Conservation (phyloP, 305 asterid species). For the Fraxinus sp. region DNA sequence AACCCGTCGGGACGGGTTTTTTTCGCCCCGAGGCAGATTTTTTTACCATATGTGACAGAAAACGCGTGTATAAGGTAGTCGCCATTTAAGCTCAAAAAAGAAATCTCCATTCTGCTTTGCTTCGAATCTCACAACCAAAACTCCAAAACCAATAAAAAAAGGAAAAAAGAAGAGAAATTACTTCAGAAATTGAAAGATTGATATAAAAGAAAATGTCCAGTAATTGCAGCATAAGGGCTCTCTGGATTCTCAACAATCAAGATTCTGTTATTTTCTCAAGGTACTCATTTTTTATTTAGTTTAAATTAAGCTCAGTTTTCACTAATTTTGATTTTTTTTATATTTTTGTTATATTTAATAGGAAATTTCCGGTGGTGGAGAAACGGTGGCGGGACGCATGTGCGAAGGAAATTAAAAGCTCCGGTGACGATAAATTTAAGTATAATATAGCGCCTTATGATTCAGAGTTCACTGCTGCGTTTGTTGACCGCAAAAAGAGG, state of each 20-base stretch:
- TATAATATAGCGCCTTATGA: slow-evolving; percentile 46
- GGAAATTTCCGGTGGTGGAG: slow-evolving; percentile 95
- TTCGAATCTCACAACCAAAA: slow-evolving; percentile 15
- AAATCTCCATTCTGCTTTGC: background rate
- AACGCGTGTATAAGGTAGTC: background rate
- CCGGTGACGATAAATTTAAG: slow-evolving; percentile 33
- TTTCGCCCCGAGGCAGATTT: too few relatives aligned
- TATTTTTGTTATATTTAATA: slow-evolving; percentile 22
- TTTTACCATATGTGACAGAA: too few relatives aligned
- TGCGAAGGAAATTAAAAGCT: slow-evolving; percentile 35
- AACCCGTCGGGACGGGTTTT: too few relatives aligned
- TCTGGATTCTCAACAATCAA: slow-evolving; percentile 89
- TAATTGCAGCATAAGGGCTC: slow-evolving; percentile 85
- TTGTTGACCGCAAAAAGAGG: slow-evolving; percentile 76
- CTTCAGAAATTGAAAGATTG: background rate
- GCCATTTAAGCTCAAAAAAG: background rate
- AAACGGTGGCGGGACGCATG: slow-evolving; percentile 79
- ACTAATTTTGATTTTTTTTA: slow-evolving; percentile 10
- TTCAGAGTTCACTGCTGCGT: slow-evolving; percentile 70
- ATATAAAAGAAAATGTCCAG: slow-evolving; percentile 44
- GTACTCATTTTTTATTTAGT: slow-evolving; percentile 25
- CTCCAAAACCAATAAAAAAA: background rate
- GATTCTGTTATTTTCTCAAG: slow-evolving; percentile 78
- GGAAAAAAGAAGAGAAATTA: background rate
- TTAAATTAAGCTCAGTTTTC: background rate